Evolutionary conservation across 2,329 filamentous ascomycete species (phyloP).

Genomic region (Penicillium sp.): DNA sequence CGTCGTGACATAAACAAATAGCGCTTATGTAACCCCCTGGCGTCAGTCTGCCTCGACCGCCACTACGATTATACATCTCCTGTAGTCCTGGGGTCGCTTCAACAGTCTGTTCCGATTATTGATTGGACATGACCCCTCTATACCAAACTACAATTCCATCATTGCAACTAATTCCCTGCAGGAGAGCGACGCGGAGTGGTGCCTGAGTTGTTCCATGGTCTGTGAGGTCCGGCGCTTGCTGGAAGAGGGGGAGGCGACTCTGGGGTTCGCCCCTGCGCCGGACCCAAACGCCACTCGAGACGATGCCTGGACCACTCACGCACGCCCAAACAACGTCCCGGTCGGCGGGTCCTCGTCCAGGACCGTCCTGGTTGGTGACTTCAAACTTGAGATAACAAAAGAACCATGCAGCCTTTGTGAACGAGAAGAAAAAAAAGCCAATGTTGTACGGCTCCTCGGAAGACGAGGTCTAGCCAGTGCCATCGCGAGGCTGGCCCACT

Average conservation of each 20-base stretch:
- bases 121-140: not conserved
- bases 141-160: not conserved
- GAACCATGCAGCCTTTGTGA: not conserved
- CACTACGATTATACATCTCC: not conserved
- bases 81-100: no score
- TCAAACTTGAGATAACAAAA: not conserved
- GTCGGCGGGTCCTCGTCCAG: not conserved
- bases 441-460: not conserved
- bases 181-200: not conserved
- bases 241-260: not conserved
- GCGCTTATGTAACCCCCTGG: conserved; percentile 7
- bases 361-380: not conserved
- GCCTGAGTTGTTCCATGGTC: not conserved
- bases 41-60: not conserved
- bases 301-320: not conserved
- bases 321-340: no score
- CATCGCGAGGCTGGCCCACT: not conserved
- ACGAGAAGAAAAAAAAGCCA: not conserved
- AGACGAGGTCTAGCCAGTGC: not conserved
- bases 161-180: not conserved
- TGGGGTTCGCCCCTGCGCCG: not conserved
- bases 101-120: not conserved
- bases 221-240: not conserved
- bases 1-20: conserved; percentile 32
- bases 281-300: not conserved